These are phyloP conservation scores for Acanthamoeba culbertsoni DNA, from an alignment of 208 protist genomes.

Conservation along the genomic window DNA sequence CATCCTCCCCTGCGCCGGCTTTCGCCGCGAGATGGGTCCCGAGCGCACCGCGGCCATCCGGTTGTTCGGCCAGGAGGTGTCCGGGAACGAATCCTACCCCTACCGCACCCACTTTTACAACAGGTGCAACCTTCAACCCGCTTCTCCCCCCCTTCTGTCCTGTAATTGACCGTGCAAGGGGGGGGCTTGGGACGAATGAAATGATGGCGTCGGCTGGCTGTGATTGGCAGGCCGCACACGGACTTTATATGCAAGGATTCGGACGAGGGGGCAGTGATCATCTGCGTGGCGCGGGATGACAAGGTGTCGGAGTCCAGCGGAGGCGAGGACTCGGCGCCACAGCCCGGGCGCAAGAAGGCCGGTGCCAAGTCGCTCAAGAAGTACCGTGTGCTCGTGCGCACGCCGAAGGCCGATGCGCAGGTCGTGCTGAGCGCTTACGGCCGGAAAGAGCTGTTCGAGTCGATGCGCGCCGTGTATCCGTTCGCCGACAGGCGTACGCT, in stretches of 20 bases:
- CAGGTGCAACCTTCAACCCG: no score
- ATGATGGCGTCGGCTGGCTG: background rate
- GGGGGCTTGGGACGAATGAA: no score
- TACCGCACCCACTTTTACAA: conserved; percentile 17
- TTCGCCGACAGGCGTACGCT: conserved; percentile 23
- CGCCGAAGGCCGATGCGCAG: conserved; percentile 14
- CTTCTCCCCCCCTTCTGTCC: no score
- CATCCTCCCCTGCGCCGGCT: background rate
- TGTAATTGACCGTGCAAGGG: no score
- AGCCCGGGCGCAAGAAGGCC: background rate
- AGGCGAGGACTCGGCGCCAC: background rate
- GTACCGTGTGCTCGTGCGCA: conserved; percentile 3
- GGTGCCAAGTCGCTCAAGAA: conserved; percentile 26
- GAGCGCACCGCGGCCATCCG: background rate
- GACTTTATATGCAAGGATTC: conserved; percentile 43
- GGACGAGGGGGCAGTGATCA: background rate
- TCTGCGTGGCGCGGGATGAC: background rate
- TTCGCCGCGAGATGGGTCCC: background rate
- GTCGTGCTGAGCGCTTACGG: background rate
- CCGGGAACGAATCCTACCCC: background rate
- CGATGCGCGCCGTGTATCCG: background rate
- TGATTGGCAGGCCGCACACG: background rate
- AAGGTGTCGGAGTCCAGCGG: background rate
- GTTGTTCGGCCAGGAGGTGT: background rate
- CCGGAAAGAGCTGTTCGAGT: conserved; percentile 39